Percentiles rank a stretch among this genome's conserved stretches.
Conservation (phyloP, 176 grass and related monocot species). For the Oryza glaberrima region DNA sequence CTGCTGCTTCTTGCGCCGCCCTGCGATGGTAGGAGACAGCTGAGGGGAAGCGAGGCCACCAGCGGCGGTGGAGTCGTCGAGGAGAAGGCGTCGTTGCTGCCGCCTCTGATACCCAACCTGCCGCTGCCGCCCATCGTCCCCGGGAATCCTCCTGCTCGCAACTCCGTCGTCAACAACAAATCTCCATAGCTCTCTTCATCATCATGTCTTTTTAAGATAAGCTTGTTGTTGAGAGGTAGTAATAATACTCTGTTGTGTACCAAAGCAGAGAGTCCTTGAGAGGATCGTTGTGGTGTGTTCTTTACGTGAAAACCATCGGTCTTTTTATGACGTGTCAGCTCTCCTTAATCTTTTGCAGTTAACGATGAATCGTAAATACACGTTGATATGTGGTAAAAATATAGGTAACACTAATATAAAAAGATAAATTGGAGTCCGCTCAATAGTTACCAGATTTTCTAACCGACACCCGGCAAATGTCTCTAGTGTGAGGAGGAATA, state of each 20-base stretch:
- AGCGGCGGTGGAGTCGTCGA: not conserved
- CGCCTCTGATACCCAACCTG: not conserved
- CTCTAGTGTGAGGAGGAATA: too few relatives aligned
- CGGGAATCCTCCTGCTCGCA: not conserved
- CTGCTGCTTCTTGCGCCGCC: slow-evolving; percentile 11
- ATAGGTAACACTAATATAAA: too few relatives aligned
- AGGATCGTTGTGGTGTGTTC: not conserved
- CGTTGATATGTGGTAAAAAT: too few relatives aligned
- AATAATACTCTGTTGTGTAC: too few relatives aligned
- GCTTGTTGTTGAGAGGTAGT: not conserved
- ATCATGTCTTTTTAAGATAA: not conserved
- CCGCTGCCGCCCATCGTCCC: not conserved
- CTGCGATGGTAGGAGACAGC: slow-evolving; percentile 9
- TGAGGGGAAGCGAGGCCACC: not conserved
- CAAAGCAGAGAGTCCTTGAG: too few relatives aligned
- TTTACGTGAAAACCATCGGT: not conserved
- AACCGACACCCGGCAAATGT: too few relatives aligned
- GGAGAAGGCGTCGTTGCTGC: not conserved
- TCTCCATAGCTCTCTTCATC: not conserved
- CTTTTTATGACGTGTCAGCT: not conserved
- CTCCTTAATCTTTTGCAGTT: too few relatives aligned
- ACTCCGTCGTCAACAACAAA: not conserved
- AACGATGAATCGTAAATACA: not conserved
- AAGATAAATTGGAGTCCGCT: too few relatives aligned
- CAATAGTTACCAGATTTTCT: too few relatives aligned